A percentile compares a stretch with the other conserved stretches of the same genome.
phyloP scores from a whole-genome alignment of 495 filamentous ascomycete species.

The Aspergillus baeticus region DNA sequence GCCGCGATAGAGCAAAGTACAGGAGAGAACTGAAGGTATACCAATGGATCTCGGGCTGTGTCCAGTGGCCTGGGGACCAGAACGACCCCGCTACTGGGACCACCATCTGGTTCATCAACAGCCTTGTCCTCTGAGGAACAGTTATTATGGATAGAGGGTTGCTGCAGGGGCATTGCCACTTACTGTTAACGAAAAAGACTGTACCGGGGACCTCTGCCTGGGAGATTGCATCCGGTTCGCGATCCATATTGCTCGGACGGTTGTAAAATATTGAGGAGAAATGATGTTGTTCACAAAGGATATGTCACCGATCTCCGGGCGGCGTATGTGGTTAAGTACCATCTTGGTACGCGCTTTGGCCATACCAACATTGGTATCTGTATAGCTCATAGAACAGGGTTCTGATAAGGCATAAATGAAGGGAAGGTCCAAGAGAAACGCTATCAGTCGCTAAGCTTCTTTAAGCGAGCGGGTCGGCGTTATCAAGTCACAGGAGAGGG shows the following conservation, averaged over 20 bases:
- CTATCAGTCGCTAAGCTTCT: no score
- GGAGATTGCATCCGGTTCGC: slow-evolving; percentile 24
- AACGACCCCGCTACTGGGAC: slow-evolving; percentile 16
- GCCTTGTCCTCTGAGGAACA: slow-evolving; percentile 18
- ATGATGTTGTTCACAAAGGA: no score
- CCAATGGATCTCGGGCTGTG: slow-evolving; percentile 30
- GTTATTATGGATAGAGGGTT: background rate
- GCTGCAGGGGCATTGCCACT: background rate
- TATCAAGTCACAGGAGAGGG: no score
- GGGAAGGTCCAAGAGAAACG: slow-evolving; percentile 31
- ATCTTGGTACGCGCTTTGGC: no score
- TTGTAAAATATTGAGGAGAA: no score
- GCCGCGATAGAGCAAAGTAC: no score
- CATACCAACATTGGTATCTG: no score
- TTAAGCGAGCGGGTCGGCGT: no score
- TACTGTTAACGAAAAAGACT: slow-evolving; percentile 30
- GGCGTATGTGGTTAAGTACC: no score
- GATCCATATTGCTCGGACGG: no score
- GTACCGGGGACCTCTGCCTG: slow-evolving; percentile 32
- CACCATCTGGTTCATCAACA: slow-evolving; percentile 18
- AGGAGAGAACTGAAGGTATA: slow-evolving; percentile 7
- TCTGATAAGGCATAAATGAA: slow-evolving; percentile 8
- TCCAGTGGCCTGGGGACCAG: slow-evolving; percentile 30
- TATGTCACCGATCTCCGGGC: no score
- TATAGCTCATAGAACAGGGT: no score